Conservation (phyloP, 2,329 filamentous ascomycete species). For the Trichoderma hamatum region DNA sequence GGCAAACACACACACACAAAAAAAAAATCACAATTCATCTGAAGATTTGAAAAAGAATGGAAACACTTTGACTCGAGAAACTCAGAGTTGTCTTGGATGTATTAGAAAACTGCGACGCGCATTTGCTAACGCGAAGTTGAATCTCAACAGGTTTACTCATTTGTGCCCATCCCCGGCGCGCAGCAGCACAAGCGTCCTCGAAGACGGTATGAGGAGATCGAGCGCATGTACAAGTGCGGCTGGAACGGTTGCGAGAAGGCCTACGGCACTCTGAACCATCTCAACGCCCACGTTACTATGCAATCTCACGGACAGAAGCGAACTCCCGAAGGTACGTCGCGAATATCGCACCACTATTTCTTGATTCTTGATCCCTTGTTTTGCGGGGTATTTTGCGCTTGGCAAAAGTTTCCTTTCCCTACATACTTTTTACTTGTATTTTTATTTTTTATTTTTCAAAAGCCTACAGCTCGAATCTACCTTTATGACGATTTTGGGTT, state of each 20-base stretch:
- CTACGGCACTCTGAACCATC: slow-evolving; percentile 93
- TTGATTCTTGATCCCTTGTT: not conserved
- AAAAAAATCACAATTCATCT: not conserved
- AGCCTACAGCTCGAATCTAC: not conserved
- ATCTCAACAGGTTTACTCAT: slow-evolving; percentile 83
- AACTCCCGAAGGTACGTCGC: slow-evolving; percentile 86
- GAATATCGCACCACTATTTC: not conserved
- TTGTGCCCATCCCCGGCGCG: slow-evolving; percentile 94
- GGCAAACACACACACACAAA: not conserved
- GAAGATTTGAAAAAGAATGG: no score
- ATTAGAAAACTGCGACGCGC: not conserved
- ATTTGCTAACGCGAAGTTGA: slow-evolving; percentile 19
- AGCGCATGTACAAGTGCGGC: slow-evolving; percentile 99
- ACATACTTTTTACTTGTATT: not conserved
- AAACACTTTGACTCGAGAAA: no score
- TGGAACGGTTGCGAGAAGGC: slow-evolving; percentile 99
- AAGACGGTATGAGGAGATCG: slow-evolving; percentile 94
- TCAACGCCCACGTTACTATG: slow-evolving; percentile 99
- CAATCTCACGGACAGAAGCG: slow-evolving; percentile 94
- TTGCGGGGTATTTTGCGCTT: not conserved
- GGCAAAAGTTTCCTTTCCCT: not conserved
- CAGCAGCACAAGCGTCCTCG: slow-evolving; percentile 96
- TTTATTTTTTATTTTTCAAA: not conserved
- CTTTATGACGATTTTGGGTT: not conserved
- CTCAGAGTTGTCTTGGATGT: not conserved